phyloP scores from a whole-genome alignment of 305 asterid genomes.

The Fraxinus ornus region DNA sequence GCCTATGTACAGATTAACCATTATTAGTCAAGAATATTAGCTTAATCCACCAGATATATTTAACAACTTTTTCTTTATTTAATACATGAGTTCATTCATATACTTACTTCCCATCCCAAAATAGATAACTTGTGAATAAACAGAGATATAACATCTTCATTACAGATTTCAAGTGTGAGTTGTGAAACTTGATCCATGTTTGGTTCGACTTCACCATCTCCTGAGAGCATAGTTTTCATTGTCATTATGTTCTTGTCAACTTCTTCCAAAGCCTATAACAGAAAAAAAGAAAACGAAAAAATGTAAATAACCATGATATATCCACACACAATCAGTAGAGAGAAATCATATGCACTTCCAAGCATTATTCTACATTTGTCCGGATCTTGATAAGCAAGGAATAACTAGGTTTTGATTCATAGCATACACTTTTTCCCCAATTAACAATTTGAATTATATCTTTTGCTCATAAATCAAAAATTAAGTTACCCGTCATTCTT shows the following conservation, averaged over 20 bases:
- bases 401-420: not conserved
- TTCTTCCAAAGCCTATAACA: constrained; percentile 84
- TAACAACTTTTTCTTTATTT: constrained; percentile 13
- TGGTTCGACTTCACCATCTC: constrained; percentile 94
- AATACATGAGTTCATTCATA: not conserved
- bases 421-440: not conserved
- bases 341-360: constrained; percentile 18
- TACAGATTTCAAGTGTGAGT: constrained; percentile 74
- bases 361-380: not conserved
- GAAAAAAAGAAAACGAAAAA: not conserved
- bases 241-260: constrained; percentile 86
- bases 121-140: constrained; percentile 80
- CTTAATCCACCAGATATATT: constrained; percentile 13
- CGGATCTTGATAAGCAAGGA: not conserved
- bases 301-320: constrained; percentile 14
- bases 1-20: constrained; percentile 50
- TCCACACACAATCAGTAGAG: constrained; percentile 18
- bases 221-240: constrained; percentile 80
- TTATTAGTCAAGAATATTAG: constrained; percentile 27
- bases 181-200: constrained; percentile 73
- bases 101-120: constrained; percentile 97
- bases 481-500: not conserved
- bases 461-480: not conserved
- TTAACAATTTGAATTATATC: not conserved
- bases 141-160: constrained; percentile 81